A percentile compares a stretch with the other conserved stretches of the same genome.
phyloP scores from a whole-genome alignment of 1,139 yeast genomes.

The Yamadazyma songkhlaensis region DNA sequence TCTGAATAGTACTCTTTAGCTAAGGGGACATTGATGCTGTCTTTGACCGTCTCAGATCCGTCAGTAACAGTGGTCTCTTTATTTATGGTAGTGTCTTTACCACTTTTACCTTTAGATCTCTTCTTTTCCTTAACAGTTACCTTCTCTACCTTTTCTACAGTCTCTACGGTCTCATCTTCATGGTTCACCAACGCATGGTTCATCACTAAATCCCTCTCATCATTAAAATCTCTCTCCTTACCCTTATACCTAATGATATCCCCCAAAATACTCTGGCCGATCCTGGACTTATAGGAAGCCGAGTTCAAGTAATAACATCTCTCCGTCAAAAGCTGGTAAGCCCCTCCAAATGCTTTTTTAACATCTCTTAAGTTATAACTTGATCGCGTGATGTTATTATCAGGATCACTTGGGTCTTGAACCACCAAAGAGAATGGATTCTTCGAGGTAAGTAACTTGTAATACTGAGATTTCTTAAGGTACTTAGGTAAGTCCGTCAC shows the following conservation, averaged over 20 bases:
- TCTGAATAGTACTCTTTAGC: conserved; percentile 39
- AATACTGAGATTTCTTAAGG: conserved; percentile 53
- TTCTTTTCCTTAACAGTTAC: conserved; percentile 11
- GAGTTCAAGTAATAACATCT: conserved; percentile 58
- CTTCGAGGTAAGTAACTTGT: conserved; percentile 51
- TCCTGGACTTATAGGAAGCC: conserved; percentile 65
- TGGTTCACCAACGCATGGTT: conserved; percentile 53
- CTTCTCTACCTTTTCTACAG: neutral
- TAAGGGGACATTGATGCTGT: too few relatives aligned
- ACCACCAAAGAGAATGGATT: conserved; percentile 70
- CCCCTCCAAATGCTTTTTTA: conserved; percentile 88
- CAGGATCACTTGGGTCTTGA: conserved; percentile 84
- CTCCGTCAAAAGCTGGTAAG: conserved; percentile 75
- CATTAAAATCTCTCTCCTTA: conserved; percentile 73
- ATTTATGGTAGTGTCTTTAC: too few relatives aligned
- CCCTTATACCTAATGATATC: conserved; percentile 78
- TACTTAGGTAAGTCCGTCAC: conserved; percentile 51
- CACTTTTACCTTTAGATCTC: too few relatives aligned
- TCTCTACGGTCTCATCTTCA: conserved; percentile 17
- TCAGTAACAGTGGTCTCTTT: too few relatives aligned
- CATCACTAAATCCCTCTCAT: conserved; percentile 62
- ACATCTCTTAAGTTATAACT: conserved; percentile 79
- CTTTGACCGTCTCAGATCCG: too few relatives aligned
- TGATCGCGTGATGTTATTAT: conserved; percentile 83
- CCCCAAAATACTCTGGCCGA: conserved; percentile 77